phyloP scores from a whole-genome alignment of 2,329 filamentous ascomycete species.

The Xylariaceae sp. region DNA sequence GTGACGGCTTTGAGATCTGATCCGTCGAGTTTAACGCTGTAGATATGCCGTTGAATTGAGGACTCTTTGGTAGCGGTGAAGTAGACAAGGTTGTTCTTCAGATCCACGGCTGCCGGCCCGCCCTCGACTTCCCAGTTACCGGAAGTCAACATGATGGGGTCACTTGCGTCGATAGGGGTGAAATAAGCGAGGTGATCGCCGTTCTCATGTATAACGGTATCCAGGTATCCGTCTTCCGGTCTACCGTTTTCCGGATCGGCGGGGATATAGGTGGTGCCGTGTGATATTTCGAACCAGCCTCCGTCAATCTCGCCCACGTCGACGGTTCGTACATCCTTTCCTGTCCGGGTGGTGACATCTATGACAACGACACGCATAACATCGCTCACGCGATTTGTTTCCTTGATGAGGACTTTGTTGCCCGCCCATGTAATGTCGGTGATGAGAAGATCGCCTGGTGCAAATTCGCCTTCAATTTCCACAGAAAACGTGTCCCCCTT shows the following conservation, averaged over 20 bases:
- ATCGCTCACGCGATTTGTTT: conserved; percentile 92
- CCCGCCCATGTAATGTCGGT: conserved; percentile 92
- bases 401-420: conserved; percentile 75
- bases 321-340: conserved; percentile 71
- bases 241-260: conserved; percentile 73
- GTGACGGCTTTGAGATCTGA: conserved; percentile 67
- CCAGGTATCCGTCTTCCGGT: conserved; percentile 82
- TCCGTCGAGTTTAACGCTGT: conserved; percentile 81
- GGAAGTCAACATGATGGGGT: conserved; percentile 80
- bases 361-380: conserved; percentile 81
- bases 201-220: conserved; percentile 79
- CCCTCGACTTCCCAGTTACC: conserved; percentile 89
- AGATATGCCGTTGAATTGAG: conserved; percentile 85
- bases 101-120: conserved; percentile 77
- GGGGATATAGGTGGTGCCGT: conserved; percentile 79
- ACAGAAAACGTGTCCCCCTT: conserved; percentile 76
- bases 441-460: conserved; percentile 77
- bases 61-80: conserved; percentile 83
- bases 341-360: conserved; percentile 66
- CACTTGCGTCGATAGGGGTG: conserved; percentile 72
- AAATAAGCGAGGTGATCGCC: conserved; percentile 94
- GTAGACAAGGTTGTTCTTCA: conserved; percentile 83
- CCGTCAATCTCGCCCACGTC: conserved; percentile 83
- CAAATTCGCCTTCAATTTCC: conserved; percentile 69
- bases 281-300: conserved; percentile 93